These are phyloP conservation scores for Gracilaria caudata DNA, from an alignment of 23 red algal genomes.

Conservation along the genomic window DNA sequence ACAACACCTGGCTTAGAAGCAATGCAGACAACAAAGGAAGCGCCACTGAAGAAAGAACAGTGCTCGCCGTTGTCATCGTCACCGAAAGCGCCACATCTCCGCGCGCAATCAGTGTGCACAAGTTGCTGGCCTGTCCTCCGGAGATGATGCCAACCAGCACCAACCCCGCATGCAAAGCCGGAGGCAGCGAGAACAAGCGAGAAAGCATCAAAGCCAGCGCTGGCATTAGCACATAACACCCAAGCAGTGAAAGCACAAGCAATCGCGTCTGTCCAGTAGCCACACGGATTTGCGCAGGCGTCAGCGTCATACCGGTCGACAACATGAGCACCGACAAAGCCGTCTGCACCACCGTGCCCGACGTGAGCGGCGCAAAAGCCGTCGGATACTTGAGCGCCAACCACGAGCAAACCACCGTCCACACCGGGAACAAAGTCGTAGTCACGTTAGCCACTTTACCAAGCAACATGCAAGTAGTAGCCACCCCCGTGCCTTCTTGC, in stretches of 20 bases:
- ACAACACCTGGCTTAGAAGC: conserved; percentile 54
- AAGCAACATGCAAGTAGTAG: neutral
- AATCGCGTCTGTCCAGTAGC: conserved; percentile 31
- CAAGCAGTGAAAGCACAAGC: conserved; percentile 36
- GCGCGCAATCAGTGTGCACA: conserved; percentile 81
- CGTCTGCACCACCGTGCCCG: neutral
- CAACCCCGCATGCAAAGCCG: conserved; percentile 52
- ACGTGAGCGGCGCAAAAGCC: neutral
- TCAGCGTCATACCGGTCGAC: conserved; percentile 78
- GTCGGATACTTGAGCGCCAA: conserved; percentile 12
- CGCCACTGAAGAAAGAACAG: conserved; percentile 49
- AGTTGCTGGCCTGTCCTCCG: conserved; percentile 85
- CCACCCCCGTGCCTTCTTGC: neutral
- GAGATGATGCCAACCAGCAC: conserved; percentile 80
- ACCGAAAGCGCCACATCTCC: conserved; percentile 83
- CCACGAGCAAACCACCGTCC: conserved; percentile 18
- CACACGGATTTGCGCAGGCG: conserved; percentile 49
- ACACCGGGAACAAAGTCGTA: conserved; percentile 16
- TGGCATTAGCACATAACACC: conserved; percentile 88
- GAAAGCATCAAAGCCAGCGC: conserved; percentile 48
- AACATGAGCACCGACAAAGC: conserved; percentile 73
- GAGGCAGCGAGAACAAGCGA: conserved; percentile 18
- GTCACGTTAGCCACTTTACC: neutral
- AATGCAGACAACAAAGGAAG: conserved; percentile 53
- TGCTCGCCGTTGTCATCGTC: conserved; percentile 83